Evolutionary conservation across 2,329 filamentous ascomycete genomes (phyloP).

Genomic region (Colletotrichum sublineola): DNA sequence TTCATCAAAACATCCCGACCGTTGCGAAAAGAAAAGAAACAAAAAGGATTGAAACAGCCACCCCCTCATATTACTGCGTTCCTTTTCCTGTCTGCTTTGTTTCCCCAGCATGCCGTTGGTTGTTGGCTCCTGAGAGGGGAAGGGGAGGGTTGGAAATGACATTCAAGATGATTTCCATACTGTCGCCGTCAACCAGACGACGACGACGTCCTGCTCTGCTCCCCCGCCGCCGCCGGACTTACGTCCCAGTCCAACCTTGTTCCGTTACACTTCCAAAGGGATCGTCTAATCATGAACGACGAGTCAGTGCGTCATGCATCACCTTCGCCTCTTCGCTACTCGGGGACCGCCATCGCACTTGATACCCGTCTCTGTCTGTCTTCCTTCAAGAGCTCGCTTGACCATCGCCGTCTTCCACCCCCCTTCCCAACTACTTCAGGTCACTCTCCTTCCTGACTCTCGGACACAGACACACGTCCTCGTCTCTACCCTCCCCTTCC

Average conservation of each 20-base stretch:
- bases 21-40: background rate
- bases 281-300: slow-evolving; percentile 14
- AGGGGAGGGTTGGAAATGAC: background rate
- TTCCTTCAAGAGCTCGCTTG: slow-evolving; percentile 12
- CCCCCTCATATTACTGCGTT: slow-evolving; percentile 6
- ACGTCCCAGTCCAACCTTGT: slow-evolving; percentile 22
- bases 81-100: background rate
- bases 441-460: background rate
- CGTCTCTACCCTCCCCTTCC: background rate
- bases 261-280: slow-evolving; percentile 9
- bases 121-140: background rate
- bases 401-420: background rate
- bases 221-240: background rate
- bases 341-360: slow-evolving; percentile 25
- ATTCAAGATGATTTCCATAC: background rate
- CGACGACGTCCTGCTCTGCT: no score
- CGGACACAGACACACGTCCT: background rate
- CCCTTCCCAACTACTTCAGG: slow-evolving; percentile 24
- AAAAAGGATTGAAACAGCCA: background rate
- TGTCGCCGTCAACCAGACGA: no score
- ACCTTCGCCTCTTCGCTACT: slow-evolving; percentile 28
- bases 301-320: background rate
- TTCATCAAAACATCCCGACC: slow-evolving; percentile 9
- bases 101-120: background rate
- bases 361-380: slow-evolving; percentile 28